Percentiles rank a stretch among this genome's conserved stretches.
Conservation (phyloP, 164 flowering plant genomes). For the Tinospora cordifolia region DNA sequence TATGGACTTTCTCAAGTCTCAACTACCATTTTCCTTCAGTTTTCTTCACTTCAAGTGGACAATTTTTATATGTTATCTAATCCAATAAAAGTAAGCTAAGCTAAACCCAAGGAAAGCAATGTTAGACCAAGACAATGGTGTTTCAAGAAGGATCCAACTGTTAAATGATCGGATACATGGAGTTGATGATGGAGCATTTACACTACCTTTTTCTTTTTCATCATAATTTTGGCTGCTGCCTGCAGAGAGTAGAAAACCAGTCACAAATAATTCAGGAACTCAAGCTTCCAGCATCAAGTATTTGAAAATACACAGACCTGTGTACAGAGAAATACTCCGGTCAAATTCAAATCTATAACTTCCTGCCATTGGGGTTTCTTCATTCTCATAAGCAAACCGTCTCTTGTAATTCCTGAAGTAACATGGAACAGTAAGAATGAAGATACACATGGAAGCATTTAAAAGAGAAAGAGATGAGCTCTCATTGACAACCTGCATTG, state of each 20-base stretch:
- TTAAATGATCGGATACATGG: background rate
- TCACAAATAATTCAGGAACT: background rate
- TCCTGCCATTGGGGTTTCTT: constrained; percentile 93
- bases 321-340: constrained; percentile 89
- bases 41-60: no score
- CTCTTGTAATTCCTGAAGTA: constrained; percentile 79
- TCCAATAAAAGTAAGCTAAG: no score
- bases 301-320: constrained; percentile 46
- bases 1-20: no score
- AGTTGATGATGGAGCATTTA: background rate
- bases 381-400: constrained; percentile 91
- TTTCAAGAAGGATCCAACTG: background rate
- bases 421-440: constrained; percentile 9
- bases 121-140: no score
- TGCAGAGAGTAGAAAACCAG: constrained; percentile 30
- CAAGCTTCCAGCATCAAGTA: constrained; percentile 4
- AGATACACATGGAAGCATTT: background rate
- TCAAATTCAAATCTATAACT: constrained; percentile 91
- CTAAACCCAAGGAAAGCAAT: no score
- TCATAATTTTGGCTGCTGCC: constrained; percentile 96
- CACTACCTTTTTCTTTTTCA: constrained; percentile 88
- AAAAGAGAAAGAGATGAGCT: constrained; percentile 7
- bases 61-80: no score
- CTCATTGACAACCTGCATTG: constrained; percentile 72
- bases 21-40: no score